A percentile compares a stretch with the other conserved stretches of the same genome.
phyloP scores from a whole-genome alignment of 768 basidiomycete species.

The Chalciporus sphaerocephalus region DNA sequence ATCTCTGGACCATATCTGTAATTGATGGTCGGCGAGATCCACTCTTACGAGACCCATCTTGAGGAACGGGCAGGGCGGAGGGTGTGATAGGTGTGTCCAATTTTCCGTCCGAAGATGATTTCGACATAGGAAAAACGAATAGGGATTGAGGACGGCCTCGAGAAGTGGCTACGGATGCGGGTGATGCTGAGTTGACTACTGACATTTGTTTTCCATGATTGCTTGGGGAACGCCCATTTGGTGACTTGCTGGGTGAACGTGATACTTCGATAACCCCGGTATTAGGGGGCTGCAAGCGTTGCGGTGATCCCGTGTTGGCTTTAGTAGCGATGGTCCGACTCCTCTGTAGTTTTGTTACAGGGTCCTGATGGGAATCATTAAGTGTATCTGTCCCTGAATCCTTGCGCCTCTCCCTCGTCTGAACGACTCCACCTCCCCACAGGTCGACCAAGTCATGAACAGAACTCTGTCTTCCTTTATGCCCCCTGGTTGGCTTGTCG shows the following conservation, averaged over 20 bases:
- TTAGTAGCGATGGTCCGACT: constrained; percentile 20
- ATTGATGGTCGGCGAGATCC: constrained; percentile 66
- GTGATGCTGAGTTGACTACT: constrained; percentile 17
- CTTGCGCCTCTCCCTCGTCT: constrained; percentile 42
- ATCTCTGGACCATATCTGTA: constrained; percentile 80
- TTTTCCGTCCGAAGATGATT: constrained; percentile 39
- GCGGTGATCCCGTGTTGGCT: constrained; percentile 21
- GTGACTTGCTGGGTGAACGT: constrained; percentile 30
- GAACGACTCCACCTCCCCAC: constrained; percentile 56
- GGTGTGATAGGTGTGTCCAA: constrained; percentile 30
- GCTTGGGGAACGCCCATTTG: constrained; percentile 24
- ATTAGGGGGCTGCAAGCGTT: constrained; percentile 20
- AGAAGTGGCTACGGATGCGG: constrained; percentile 31
- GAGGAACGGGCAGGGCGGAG: constrained; percentile 44
- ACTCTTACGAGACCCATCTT: constrained; percentile 39
- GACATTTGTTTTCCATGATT: constrained; percentile 32
- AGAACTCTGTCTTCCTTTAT: constrained; percentile 64
- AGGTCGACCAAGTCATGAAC: constrained; percentile 80
- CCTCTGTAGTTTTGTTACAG: constrained; percentile 16
- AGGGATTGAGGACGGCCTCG: constrained; percentile 79
- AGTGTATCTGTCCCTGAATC: constrained; percentile 18
- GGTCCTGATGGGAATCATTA: constrained; percentile 13
- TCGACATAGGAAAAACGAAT: constrained; percentile 57
- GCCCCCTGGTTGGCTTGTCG: constrained; percentile 26
- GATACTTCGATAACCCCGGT: constrained; percentile 15